These are phyloP conservation scores for Helminthosporium solani DNA, from an alignment of 2,329 filamentous ascomycete species.

Conservation along the genomic window DNA sequence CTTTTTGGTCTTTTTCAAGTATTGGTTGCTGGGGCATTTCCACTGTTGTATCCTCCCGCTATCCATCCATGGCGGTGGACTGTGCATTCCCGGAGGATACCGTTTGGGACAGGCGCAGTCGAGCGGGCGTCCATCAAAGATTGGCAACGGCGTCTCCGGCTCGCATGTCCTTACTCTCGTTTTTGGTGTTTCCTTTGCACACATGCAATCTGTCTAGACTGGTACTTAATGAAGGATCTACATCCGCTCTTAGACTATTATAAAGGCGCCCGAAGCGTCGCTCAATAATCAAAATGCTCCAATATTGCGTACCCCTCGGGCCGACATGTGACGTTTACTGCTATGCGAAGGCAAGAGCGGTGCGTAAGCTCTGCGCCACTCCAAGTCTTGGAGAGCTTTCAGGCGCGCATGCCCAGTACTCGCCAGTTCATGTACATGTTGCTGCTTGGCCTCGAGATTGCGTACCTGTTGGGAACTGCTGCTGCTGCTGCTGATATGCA, in stretches of 20 bases:
- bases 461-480: too few species aligned
- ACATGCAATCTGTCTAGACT: slow-evolving; percentile 39
- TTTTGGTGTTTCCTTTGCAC: slow-evolving; percentile 28
- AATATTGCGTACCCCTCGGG: neutral
- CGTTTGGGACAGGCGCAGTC: slow-evolving; percentile 20
- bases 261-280: slow-evolving; percentile 32
- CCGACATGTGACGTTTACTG: neutral
- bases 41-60: slow-evolving; percentile 31
- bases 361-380: slow-evolving; percentile 5
- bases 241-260: slow-evolving; percentile 42
- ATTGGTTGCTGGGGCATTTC: slow-evolving; percentile 20
- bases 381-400: too few species aligned
- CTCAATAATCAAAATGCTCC: slow-evolving; percentile 26
- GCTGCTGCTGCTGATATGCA: too few species aligned
- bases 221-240: slow-evolving; percentile 45
- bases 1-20: slow-evolving; percentile 15
- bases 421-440: too few species aligned
- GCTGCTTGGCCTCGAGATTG: too few species aligned
- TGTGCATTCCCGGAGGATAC: slow-evolving; percentile 14
- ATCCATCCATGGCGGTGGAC: slow-evolving; percentile 12
- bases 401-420: too few species aligned
- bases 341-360: slow-evolving; percentile 1
- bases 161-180: slow-evolving; percentile 19
- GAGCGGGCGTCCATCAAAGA: slow-evolving; percentile 37
- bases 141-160: slow-evolving; percentile 33